A percentile compares a stretch with the other conserved stretches of the same genome.
Conservation (phyloP, 768 basidiomycete species). For the Auriculariales sp. region DNA sequence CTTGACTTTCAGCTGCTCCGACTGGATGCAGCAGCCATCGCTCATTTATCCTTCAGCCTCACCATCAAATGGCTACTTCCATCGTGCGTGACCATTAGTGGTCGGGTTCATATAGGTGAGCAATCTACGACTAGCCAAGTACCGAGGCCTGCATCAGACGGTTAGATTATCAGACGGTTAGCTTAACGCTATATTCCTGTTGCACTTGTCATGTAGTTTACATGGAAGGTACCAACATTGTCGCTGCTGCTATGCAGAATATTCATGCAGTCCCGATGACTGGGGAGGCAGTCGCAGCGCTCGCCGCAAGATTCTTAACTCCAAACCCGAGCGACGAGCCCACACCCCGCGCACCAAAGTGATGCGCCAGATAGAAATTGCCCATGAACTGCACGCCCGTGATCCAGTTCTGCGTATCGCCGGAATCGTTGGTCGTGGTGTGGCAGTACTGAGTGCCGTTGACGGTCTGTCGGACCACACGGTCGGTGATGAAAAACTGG, state of each 20-base stretch:
- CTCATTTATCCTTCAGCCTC: too few relatives aligned
- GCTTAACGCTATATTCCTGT: too few relatives aligned
- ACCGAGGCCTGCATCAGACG: too few relatives aligned
- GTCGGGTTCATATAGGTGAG: too few relatives aligned
- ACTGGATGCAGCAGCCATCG: too few relatives aligned
- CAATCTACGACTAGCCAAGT: too few relatives aligned
- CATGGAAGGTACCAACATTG: too few relatives aligned
- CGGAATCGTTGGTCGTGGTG: constrained; percentile 4
- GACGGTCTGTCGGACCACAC: not conserved
- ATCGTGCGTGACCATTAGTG: too few relatives aligned
- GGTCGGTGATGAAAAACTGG: constrained; percentile 1
- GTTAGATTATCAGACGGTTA: too few relatives aligned
- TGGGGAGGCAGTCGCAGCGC: not conserved
- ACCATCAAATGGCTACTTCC: too few relatives aligned
- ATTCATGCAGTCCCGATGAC: not conserved
- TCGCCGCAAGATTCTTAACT: not conserved
- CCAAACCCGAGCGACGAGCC: constrained; percentile 1
- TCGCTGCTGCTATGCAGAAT: not conserved
- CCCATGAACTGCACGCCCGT: constrained; percentile 3
- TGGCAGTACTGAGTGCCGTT: constrained; percentile 4
- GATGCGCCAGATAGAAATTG: constrained; percentile 3
- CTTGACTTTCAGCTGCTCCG: too few relatives aligned
- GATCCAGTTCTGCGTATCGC: constrained; percentile 6
- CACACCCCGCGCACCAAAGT: constrained; percentile 2
- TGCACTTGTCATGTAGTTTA: too few relatives aligned